Percentiles rank a stretch among this genome's conserved stretches.
Evolutionary conservation across 352 stramenopile genomes (phyloP).

Genomic region (Vaucheria bursata): DNA sequence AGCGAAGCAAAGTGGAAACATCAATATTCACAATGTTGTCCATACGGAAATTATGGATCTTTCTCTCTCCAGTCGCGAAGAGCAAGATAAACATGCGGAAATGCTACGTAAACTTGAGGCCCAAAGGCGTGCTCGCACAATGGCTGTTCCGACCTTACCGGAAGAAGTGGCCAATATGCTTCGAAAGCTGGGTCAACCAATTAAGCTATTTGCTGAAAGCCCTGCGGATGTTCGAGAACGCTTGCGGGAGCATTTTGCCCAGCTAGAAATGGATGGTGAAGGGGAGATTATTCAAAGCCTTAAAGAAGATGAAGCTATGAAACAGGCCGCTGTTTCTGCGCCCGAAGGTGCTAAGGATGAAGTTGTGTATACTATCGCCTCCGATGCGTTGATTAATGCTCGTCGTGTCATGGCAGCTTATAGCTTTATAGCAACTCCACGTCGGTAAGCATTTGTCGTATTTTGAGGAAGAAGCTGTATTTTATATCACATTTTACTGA

Average conservation of each 20-base stretch:
- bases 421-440: constrained; percentile 18
- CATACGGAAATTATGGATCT: constrained; percentile 43
- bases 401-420: constrained; percentile 24
- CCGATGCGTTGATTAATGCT: constrained; percentile 27
- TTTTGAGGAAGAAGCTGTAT: too few relatives aligned
- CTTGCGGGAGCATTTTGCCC: constrained; percentile 20
- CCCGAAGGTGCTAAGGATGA: constrained; percentile 15
- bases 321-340: constrained; percentile 13
- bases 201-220: constrained; percentile 35
- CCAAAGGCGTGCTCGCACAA: constrained; percentile 26
- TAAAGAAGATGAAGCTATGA: constrained; percentile 22
- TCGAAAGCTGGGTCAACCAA: constrained; percentile 28
- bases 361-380: constrained; percentile 30
- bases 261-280: constrained; percentile 6
- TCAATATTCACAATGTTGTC: constrained; percentile 41
- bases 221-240: constrained; percentile 31
- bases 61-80: constrained; percentile 30
- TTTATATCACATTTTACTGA: too few relatives aligned
- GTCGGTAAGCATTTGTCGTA: too few relatives aligned
- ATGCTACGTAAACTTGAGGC: constrained; percentile 37
- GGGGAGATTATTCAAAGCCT: not conserved
- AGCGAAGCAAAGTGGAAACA: constrained; percentile 22
- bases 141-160: constrained; percentile 28
- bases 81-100: constrained; percentile 31
- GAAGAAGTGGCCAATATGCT: constrained; percentile 27